phyloP scores from a whole-genome alignment of 2,329 filamentous ascomycete species.

The Monosporascus ibericus region DNA sequence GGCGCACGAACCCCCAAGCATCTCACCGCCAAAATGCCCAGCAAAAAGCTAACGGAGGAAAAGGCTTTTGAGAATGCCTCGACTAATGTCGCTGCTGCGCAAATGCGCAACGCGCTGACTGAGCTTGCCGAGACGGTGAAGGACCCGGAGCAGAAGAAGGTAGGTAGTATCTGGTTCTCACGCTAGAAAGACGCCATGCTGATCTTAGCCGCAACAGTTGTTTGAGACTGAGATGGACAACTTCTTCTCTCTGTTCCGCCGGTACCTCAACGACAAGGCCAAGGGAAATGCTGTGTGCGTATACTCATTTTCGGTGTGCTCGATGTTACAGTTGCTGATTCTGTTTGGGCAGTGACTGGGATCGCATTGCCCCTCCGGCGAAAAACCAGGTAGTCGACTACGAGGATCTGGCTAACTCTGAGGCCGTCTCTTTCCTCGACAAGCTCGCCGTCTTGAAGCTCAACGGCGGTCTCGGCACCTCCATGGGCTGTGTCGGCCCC shows the following conservation, averaged over 20 bases:
- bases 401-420: constrained; percentile 78
- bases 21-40: background rate
- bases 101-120: constrained; percentile 98
- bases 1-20: constrained; percentile 1
- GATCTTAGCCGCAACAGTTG: constrained; percentile 45
- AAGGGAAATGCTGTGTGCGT: constrained; percentile 85
- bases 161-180: constrained; percentile 33
- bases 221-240: constrained; percentile 99
- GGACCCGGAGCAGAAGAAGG: constrained; percentile 79
- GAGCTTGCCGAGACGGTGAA: constrained; percentile 83
- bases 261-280: constrained; percentile 97
- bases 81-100: constrained; percentile 92
- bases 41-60: constrained; percentile 26
- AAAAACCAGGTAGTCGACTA: constrained; percentile 94
- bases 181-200: constrained; percentile 1
- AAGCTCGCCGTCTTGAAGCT: constrained; percentile 99
- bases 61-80: constrained; percentile 99
- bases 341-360: constrained; percentile 67
- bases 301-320: constrained; percentile 2
- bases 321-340: constrained; percentile 14
- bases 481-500: constrained; percentile 98
- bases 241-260: constrained; percentile 97
- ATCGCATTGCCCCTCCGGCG: constrained; percentile 89
- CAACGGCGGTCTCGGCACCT: constrained; percentile 97
- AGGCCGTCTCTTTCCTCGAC: constrained; percentile 89